phyloP scores from a whole-genome alignment of 441 rosid genomes.

The Mallotus repandus region DNA sequence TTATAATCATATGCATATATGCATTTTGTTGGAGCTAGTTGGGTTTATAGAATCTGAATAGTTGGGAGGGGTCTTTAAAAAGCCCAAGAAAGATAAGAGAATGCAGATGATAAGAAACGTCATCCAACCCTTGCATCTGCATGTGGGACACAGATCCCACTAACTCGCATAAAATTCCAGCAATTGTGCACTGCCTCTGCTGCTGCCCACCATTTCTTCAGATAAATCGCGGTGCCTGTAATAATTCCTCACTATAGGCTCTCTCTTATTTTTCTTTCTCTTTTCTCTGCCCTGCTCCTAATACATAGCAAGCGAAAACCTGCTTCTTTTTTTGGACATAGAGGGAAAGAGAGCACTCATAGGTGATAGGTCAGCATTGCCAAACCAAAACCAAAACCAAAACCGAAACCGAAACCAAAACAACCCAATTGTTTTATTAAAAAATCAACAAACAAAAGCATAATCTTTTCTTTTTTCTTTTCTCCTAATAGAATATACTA shows the following conservation, averaged over 20 bases:
- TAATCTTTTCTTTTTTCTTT: not conserved
- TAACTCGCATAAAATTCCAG: conserved; percentile 2
- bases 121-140: no score
- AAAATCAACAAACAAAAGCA: not conserved
- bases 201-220: not conserved
- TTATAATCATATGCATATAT: no score
- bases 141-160: not conserved
- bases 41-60: no score
- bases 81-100: no score
- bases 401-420: not conserved
- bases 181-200: not conserved
- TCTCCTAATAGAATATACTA: conserved; percentile 1
- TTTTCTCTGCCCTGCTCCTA: conserved; percentile 2
- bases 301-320: conserved; percentile 15
- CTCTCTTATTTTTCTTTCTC: not conserved
- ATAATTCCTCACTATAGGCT: not conserved
- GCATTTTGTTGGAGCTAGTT: no score
- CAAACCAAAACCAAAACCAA: not conserved
- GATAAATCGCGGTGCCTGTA: not conserved
- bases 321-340: not conserved
- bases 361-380: conserved; percentile 1
- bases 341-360: not conserved
- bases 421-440: not conserved
- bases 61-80: no score
- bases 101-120: no score